Conservation (phyloP, 139 green algal genomes). For the Chlamydomonas sp. region DNA sequence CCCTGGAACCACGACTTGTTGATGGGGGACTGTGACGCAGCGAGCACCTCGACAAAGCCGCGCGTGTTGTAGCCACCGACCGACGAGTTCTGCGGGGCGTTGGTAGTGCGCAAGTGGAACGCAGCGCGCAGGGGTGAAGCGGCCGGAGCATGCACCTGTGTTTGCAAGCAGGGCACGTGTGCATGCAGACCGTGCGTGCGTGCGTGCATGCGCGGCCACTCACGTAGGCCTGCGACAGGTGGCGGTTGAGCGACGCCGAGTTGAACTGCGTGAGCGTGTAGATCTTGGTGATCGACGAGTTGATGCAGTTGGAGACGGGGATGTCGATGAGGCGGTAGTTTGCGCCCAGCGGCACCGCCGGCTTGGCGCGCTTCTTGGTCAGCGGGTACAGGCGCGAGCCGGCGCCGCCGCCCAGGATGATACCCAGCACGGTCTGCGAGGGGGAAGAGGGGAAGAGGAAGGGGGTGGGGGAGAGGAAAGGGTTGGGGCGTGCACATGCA, state of each 20-base stretch:
- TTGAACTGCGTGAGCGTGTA: slow-evolving; percentile 99
- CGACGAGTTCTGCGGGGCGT: slow-evolving; percentile 69
- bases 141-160: too few relatives aligned
- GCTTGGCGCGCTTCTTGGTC: slow-evolving; percentile 98
- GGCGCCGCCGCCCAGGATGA: slow-evolving; percentile 95
- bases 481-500: too few relatives aligned
- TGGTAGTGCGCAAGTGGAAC: neutral
- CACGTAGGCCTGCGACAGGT: slow-evolving; percentile 93
- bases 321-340: slow-evolving; percentile 99
- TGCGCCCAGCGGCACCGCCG: slow-evolving; percentile 93
- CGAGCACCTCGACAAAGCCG: slow-evolving; percentile 98
- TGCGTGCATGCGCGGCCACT: too few relatives aligned
- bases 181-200: too few relatives aligned
- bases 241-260: slow-evolving; percentile 96
- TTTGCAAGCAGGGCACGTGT: neutral
- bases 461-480: too few relatives aligned
- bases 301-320: slow-evolving; percentile 99
- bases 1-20: slow-evolving; percentile 97
- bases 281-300: slow-evolving; percentile 98
- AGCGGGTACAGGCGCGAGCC: slow-evolving; percentile 93
- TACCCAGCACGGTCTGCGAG: slow-evolving; percentile 82
- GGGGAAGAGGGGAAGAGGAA: neutral
- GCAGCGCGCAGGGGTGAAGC: neutral
- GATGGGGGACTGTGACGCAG: slow-evolving; percentile 81
- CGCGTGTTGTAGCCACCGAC: slow-evolving; percentile 73